Conservation (phyloP, 2,329 filamentous ascomycete genomes). For the Coniochaeta hoffmannii region DNA sequence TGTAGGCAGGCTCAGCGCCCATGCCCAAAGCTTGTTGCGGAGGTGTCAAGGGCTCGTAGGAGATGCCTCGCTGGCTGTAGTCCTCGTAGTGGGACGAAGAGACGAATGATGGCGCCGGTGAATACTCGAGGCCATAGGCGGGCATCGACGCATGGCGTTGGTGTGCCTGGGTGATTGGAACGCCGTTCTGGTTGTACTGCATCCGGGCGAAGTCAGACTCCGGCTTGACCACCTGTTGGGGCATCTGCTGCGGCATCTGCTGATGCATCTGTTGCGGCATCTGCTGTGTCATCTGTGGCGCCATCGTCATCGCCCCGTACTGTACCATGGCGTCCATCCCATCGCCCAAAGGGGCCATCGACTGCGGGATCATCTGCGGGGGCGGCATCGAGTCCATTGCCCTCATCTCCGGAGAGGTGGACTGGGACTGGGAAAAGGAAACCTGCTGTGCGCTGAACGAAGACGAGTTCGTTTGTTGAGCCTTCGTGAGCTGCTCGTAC, state of each 20-base stretch:
- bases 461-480: conserved; percentile 96
- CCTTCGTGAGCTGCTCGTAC: conserved; percentile 98
- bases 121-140: conserved; percentile 90
- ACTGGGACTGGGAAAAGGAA: conserved; percentile 66
- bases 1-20: conserved; percentile 86
- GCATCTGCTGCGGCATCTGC: conserved; percentile 60
- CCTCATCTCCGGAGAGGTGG: conserved; percentile 81
- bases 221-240: conserved; percentile 73
- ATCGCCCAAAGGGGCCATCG: conserved; percentile 47
- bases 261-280: conserved; percentile 63
- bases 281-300: conserved; percentile 57
- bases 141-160: conserved; percentile 98
- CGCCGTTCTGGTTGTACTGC: conserved; percentile 88
- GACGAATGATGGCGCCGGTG: conserved; percentile 92
- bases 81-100: conserved; percentile 93
- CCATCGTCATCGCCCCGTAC: conserved; percentile 64
- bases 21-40: conserved; percentile 82
- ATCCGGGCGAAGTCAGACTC: conserved; percentile 77
- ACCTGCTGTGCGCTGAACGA: conserved; percentile 79
- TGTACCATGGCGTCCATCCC: conserved; percentile 67
- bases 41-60: conserved; percentile 93
- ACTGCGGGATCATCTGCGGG: conserved; percentile 48
- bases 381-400: conserved; percentile 89
- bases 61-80: conserved; percentile 92
- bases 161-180: conserved; percentile 74